Base-by-base conservation (phyloP, 2,329 filamentous ascomycete genomes). In the Alternaria angustiovoidea region DNA sequence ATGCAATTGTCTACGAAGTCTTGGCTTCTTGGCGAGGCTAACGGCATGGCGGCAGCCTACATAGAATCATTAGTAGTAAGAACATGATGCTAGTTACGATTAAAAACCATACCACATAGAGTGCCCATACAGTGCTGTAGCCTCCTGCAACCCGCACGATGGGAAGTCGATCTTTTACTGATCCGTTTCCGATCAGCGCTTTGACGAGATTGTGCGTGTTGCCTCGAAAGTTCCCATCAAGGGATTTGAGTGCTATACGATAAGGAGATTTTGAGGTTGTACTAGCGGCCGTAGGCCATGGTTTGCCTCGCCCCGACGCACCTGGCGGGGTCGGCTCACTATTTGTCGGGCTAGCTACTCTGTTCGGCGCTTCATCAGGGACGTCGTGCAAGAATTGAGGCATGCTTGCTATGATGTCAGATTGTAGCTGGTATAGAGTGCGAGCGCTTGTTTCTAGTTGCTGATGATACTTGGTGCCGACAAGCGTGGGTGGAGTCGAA, bases 1-100 rank as follows among this genome's bases (percentile, higher is more conserved):
- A 92, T 80, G 9, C 89, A 69, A 2, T 46, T 54, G 7, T 70
- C 28, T 0, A 72, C 63, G 39, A 64, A 78, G n/a, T 67, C 62
- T 43, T 75, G 73, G 16, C 64, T 66, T 14, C 67, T 42, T 0
- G 62, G 58, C 1, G 66, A 68, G 0, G 75, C 74, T 2, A 69
- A 67, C 1, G 71, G 70, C 60, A 68, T 75, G 8, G 72, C 47
- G 20, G 71, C 75, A 0, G 74, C 71, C 57, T 59, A 14, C 22
- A 16, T n/a, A 44, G 6, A 22, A 8, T 26, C 5, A 22, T 51
- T 39, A 51, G 32, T 22, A 16, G 11, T 41, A 14, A 2, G 6
- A 41, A 7, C 7, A 30, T 8, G 26, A 2, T 7, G 32, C 16
- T 43, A n/a, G 12, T 42, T 12, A 5, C 12, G 11, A 24, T 2